Evolutionary conservation across 2,329 filamentous ascomycete genomes (phyloP).

Genomic region (Claviceps spartinae): DNA sequence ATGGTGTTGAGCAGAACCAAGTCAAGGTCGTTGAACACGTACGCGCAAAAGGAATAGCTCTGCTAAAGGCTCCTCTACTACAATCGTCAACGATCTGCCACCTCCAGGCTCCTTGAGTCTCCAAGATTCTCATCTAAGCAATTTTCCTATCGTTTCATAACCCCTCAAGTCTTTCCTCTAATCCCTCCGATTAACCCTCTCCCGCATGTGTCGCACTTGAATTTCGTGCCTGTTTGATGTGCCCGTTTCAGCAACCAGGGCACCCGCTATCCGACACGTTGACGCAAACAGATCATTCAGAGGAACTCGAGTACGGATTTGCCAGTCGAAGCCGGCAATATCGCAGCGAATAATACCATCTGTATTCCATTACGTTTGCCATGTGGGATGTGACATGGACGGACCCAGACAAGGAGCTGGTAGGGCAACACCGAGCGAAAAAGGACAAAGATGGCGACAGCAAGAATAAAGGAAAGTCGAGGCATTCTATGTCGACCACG

Average conservation of each 20-base stretch:
- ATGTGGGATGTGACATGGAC: slow-evolving; percentile 51
- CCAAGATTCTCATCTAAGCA: not conserved
- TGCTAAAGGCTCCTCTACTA: not conserved
- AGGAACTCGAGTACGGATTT: not conserved
- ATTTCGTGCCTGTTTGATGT: not conserved
- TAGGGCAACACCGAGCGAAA: slow-evolving; percentile 37
- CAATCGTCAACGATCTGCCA: not conserved
- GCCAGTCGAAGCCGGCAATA: not conserved
- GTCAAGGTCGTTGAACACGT: not conserved
- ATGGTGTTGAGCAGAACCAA: not conserved
- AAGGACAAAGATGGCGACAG: slow-evolving; percentile 25
- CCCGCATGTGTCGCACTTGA: slow-evolving; percentile 1
- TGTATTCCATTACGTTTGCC: slow-evolving; percentile 3
- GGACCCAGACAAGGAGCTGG: slow-evolving; percentile 37
- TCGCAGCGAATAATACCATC: not conserved
- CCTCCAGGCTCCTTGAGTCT: not conserved
- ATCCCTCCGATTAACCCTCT: not conserved
- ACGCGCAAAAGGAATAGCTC: not conserved
- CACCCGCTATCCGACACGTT: slow-evolving; percentile 4
- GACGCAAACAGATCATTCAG: not conserved
- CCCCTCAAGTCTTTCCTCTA: not conserved
- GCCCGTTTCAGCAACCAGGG: slow-evolving; percentile 4
- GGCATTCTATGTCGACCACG: slow-evolving; percentile 6
- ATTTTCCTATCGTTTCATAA: not conserved
- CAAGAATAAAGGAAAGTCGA: slow-evolving; percentile 2